Percentiles rank a stretch among this genome's conserved stretches.
phyloP scores from a whole-genome alignment of 371 early-diverging fungal genomes.

The Zopfochytrium polystomum region DNA sequence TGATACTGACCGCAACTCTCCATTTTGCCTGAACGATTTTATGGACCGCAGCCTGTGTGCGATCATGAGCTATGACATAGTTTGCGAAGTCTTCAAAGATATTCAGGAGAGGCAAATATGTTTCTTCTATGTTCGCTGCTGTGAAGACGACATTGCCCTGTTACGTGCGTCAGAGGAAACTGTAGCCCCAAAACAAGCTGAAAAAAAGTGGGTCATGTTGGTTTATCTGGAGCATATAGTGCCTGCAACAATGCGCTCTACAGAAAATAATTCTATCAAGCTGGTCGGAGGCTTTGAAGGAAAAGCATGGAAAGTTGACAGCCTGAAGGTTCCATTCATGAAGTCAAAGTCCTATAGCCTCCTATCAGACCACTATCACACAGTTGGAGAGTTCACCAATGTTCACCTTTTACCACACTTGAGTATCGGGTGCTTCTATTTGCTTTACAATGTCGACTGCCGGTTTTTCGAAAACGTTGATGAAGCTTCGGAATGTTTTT shows the following conservation, averaged over 20 bases:
- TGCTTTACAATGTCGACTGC: neutral
- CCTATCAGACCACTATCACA: neutral
- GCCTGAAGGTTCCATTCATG: neutral
- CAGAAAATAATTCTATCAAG: neutral
- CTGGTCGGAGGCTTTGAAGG: neutral
- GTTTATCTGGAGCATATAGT: neutral
- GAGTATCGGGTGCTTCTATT: neutral
- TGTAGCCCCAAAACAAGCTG: neutral
- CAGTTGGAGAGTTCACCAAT: neutral
- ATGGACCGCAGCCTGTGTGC: neutral
- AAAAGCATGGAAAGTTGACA: neutral
- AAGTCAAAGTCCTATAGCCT: neutral
- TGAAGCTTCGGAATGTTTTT: neutral
- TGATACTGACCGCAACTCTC: too few relatives aligned
- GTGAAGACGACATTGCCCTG: neutral
- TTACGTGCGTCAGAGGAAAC: neutral
- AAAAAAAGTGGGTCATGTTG: neutral
- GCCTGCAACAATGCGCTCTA: neutral
- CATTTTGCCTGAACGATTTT: too few relatives aligned
- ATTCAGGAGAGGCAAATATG: neutral
- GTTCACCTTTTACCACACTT: neutral
- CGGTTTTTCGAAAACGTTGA: neutral
- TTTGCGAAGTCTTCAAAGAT: neutral
- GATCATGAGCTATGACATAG: neutral
- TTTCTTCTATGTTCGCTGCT: neutral